Base-by-base conservation (phyloP, 257 asterid genomes). In the Apocynum venetum region DNA sequence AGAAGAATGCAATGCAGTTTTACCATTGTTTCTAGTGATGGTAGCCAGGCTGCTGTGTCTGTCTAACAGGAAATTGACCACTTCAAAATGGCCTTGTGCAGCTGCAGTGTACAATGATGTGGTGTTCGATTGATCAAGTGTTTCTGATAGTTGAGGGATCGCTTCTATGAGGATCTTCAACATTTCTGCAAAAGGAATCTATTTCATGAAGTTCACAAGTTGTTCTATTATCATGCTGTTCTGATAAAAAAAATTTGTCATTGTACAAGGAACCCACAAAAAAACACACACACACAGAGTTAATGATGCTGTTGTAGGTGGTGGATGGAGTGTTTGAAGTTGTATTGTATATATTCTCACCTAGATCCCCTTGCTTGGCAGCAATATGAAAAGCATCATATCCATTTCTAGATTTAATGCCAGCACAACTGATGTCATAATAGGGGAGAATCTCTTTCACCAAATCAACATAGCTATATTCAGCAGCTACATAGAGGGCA, bases 371-470 rank as follows among this genome's bases (percentile, higher is more conserved):
- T 1, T 85, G 84, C 84, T 88, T 90, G 80, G 97, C 89, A 84
- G 96, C 97, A 74, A 92, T 88, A 73, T 89, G 97, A 83, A 92
- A 89, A 52, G 93, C 91, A 83, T 92, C 97, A 83, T 52, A 90
- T 1, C 97, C 96, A 84, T 88, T 92, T 79, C 75, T 89, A 57
- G 97, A 89, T 52, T 92, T 92, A 83, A 86, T 82, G 35, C 90
- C 82, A 77, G 97, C 96, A 75, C 81, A 84, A 9, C 67, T 80
- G 48, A 81, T 83, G 77, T 88, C 94, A 80, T 84, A 89, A 71
- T 86, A 71, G 64, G 84, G 87, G 0, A 88, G 80, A 84, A 92
- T 78, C 83, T 88, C 96, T 81, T 89, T 88, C 0, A 92, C 94
- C 15, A 90, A 25, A 77, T 81, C 85, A 60, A 80, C 80, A 73